Evolutionary conservation across 257 asterid genomes (phyloP), one percentile per base, ranked within the genome.

Genomic region (Avicennia marina): DNA sequence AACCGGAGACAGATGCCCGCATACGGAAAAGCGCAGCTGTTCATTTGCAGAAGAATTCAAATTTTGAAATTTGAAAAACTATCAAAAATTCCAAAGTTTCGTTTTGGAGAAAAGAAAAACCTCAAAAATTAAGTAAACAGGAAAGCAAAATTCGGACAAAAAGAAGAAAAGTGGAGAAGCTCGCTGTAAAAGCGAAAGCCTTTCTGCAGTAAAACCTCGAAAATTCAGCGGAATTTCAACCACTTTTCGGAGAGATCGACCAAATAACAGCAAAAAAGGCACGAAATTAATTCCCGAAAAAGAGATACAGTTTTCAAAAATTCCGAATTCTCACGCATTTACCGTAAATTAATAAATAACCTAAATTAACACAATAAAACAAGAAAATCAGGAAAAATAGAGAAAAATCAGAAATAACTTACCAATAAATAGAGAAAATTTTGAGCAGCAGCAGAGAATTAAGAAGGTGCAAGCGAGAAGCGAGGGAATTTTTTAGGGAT

Each of bases 401-500:
- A 41, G 68, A 70, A 72, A 77, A 77, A 77, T 58, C 44, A n/a
- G 19, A 52, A 69, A 65, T 36, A 51, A 21, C 75, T 64, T 21
- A 78, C 81, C 76, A 71, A 74, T 46, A 78, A 70, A 56, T 61
- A n/a, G 47, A 17, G 69, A 64, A 67, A 70, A 58, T 31, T 60
- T 43, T 66, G 63, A 21, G 56, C 45, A 56, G 29, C 63, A 32
- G 54, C 52, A 19, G 27, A 17, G 62, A 59, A 49, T 69, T 45
- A 56, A 50, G 68, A 32, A 43, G 70, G 54, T 54, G 53, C 10
- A 41, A 63, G 56, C 61, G 60, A 16, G 31, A 51, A 60, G 66
- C 43, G 61, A 61, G 54, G 39, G 67, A 25, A 24, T 53, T 64
- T 65, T 62, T 53, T 70, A 61, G 65, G 65, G 63, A 58, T 75